Evolutionary conservation across 768 basidiomycete genomes (phyloP), one percentile per base, ranked within the genome.

Genomic region (Rhodocollybia butyracea): DNA sequence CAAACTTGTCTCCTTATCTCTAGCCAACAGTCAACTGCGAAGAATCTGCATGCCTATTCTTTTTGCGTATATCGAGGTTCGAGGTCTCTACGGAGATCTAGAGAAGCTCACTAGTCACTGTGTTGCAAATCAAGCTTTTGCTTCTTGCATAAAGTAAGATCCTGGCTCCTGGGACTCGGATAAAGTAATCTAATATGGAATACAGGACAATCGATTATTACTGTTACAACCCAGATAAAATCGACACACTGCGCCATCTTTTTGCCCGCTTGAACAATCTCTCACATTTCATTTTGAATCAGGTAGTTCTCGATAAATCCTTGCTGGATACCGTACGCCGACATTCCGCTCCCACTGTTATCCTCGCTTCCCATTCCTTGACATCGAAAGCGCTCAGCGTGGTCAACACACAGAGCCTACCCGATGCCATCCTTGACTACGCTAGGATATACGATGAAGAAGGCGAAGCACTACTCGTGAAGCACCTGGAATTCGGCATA

Each of bases 11-110:
- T 27, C 48, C 4, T 36, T 50, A 19, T 34, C 48, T 36, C 34
- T 39, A 24, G 34, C 12, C 48, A 50, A 21, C 24, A n/a, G n/a
- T 24, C 48, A 50, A 24, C n/a, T 50, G 3, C 32, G 48, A 38
- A 50, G 48, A 50, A 50, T 50, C 34, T 50, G 48, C 32, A 50
- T 36, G 48, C 48, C 48, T 10, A 36, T 50, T 27, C 48, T 50
- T 21, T 50, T 50, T 26, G 48, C 48, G 17, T 50, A 50, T 22
- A 34, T 50, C 48, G 48, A 50, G 48, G 34, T 50, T 38, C 19
- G 34, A 34, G 48, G 48, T 3, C 32, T 34, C 32, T 27, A 50
- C 27, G 48, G 48, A 17, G 48, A 50, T 38, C 22, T 50, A 13
- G 19, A 34, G 21, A 50, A 50, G 34, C 48, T 50, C 3, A 38